A percentile compares a stretch with the other conserved stretches of the same genome.
phyloP scores from a whole-genome alignment of 2,329 filamentous ascomycete genomes.

The Cladosporium sp. region DNA sequence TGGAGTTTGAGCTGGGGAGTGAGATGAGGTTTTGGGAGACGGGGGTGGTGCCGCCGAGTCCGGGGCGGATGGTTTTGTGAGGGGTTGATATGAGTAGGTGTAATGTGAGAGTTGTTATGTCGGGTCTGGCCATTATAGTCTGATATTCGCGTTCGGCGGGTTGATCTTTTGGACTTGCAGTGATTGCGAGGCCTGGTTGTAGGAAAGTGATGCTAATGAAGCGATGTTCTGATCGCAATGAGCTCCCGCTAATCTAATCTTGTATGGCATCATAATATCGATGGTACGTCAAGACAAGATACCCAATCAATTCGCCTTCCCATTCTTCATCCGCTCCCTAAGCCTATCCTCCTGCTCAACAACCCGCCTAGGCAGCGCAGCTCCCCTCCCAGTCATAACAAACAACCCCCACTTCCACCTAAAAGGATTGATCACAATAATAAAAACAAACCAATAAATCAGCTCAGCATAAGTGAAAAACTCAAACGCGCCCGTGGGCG shows the following conservation, averaged over 20 bases:
- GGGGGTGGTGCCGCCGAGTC: conserved; percentile 48
- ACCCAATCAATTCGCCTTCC: not conserved
- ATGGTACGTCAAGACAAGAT: no score
- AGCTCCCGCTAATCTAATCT: no score
- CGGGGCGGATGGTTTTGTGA: no score
- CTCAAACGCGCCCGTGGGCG: conserved; percentile 73
- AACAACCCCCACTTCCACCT: conserved; percentile 87
- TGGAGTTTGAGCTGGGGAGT: conserved; percentile 46
- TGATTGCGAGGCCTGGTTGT: no score
- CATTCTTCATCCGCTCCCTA: conserved; percentile 39
- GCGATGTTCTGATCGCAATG: no score
- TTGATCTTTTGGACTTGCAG: no score
- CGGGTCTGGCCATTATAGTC: no score
- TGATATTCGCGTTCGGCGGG: no score
- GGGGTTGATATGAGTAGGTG: no score
- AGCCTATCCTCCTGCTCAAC: conserved; percentile 62
- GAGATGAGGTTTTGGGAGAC: conserved; percentile 44
- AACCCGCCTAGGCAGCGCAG: conserved; percentile 59
- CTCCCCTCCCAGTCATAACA: conserved; percentile 71
- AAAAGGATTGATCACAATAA: conserved; percentile 75
- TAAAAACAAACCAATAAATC: conserved; percentile 80
- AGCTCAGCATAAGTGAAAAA: conserved; percentile 87
- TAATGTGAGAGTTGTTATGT: no score
- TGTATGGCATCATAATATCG: no score
- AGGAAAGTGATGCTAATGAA: no score